Base-by-base conservation (phyloP, 2,329 filamentous ascomycete genomes). In the Teratosphaeria destructans region DNA sequence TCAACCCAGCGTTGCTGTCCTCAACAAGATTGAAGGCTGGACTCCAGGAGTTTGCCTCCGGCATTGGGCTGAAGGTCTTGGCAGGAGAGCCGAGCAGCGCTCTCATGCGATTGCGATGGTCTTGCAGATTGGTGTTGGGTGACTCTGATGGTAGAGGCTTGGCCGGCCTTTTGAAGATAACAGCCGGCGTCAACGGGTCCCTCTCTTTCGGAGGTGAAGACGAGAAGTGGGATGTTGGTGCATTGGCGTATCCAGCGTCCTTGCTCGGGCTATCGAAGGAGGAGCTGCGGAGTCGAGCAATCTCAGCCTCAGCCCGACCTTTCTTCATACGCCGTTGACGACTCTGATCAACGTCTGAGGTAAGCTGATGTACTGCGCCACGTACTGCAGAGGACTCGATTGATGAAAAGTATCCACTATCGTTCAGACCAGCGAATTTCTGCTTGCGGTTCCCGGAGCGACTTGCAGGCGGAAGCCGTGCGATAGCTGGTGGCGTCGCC, bases 321-420 rank as follows among this genome's bases (percentile, higher is more conserved):
- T 90, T 87, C 77, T 93, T 64, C 34, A 58, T 62, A 12, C 60
- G 62, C 16, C 16, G 16, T n/a, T 56, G 55, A 37, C 62, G 60
- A 34, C 52, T 53, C n/a, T 61, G 57, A 52, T 64, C 64, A 53
- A 81, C 73, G 68, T 95, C 91, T 0, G 90, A 93, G 3, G 87
- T 90, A 52, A 90, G 80, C 19, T 89, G 79, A 55, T 69, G 65
- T n/a, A 66, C 62, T n/a, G 67, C 69, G 55, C 88, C 85, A 61
- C 93, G 84, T 72, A 90, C 82, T 14, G 82, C 90, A 0, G 94
- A 97, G 2, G 94, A 97, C 67, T 96, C 92, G 19, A 97, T 81
- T 0, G 92, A 96, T 1, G 94, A 97, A 72, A 95, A 96, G 74
- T 97, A 99, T 49, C 94, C 94, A 71, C 93, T 97, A 74, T 99